phyloP scores from a whole-genome alignment of 2,329 filamentous ascomycete genomes.

The Cordyceps cicadae region DNA sequence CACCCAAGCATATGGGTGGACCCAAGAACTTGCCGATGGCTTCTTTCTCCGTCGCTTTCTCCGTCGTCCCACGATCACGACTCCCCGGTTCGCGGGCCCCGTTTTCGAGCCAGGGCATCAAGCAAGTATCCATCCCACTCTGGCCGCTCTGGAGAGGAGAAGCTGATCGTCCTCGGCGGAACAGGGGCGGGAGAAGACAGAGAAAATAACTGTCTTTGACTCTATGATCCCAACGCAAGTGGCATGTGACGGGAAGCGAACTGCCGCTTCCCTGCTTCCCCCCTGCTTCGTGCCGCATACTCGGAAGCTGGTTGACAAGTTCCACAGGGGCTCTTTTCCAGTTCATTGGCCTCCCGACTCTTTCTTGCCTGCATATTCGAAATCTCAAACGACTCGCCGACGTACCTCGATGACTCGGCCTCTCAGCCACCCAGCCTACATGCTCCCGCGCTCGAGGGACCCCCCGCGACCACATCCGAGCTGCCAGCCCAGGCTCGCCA shows the following conservation, averaged over 20 bases:
- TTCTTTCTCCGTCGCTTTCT: not conserved
- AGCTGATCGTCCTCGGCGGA: not conserved
- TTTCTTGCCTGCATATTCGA: not conserved
- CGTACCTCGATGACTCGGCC: constrained; percentile 4
- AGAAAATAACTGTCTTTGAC: not conserved
- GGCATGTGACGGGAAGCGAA: constrained; percentile 1
- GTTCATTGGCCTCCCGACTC: not conserved
- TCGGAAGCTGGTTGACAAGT: not conserved
- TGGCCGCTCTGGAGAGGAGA: not conserved
- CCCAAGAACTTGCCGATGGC: not conserved
- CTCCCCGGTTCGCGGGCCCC: not conserved
- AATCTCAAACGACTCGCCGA: not conserved
- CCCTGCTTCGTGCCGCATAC: not conserved
- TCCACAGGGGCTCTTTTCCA: not conserved
- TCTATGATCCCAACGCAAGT: not conserved
- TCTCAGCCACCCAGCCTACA: not conserved
- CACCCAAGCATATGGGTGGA: not conserved
- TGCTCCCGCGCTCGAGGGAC: not conserved
- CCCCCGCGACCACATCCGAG: not conserved
- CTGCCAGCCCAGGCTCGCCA: not conserved
- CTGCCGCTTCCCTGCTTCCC: not conserved
- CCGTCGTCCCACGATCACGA: not conserved
- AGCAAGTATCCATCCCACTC: not conserved
- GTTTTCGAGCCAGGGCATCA: not conserved
- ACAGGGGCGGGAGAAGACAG: not conserved